A percentile compares a stretch with the other conserved stretches of the same genome.
Conservation (phyloP, 441 rosid species). For the Dalechampia spathulata region DNA sequence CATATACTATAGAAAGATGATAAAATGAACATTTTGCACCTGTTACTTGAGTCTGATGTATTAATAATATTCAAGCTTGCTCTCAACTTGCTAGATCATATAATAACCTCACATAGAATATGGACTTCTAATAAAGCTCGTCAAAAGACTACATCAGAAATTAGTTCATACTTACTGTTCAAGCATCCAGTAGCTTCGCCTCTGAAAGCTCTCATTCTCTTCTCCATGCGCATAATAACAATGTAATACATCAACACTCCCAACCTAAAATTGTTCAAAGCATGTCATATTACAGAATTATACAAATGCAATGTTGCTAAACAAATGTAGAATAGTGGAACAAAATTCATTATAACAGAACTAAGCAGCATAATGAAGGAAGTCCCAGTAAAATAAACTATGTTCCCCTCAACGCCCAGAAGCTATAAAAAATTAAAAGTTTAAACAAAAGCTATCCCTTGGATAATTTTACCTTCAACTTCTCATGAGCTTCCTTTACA, state of each 20-base stretch:
- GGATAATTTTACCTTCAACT: conserved; percentile 61
- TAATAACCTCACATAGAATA: not conserved
- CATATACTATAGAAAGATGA: too few relatives aligned
- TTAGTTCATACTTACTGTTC: conserved; percentile 65
- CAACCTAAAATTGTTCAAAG: conserved; percentile 49
- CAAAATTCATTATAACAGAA: not conserved
- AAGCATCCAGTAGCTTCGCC: conserved; percentile 98
- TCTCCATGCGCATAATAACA: conserved; percentile 99
- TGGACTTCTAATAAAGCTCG: not conserved
- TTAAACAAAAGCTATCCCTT: not conserved
- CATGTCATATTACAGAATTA: conserved; percentile 7
- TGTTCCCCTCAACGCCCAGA: not conserved
- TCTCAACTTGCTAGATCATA: too few relatives aligned
- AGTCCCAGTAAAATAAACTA: not conserved
- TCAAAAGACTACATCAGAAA: not conserved
- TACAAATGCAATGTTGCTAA: not conserved
- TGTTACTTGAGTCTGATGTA: conserved; percentile 1
- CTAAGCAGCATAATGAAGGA: not conserved
- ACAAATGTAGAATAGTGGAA: not conserved
- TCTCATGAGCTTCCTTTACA: conserved; percentile 96
- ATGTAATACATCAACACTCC: conserved; percentile 85
- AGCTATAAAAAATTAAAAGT: too few relatives aligned
- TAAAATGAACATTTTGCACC: too few relatives aligned
- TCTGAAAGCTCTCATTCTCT: conserved; percentile 77
- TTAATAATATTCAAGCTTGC: not conserved